Percentiles rank a stretch among this genome's conserved stretches.
phyloP scores from a whole-genome alignment of 2,329 filamentous ascomycete genomes.

The Aspergillus sp. region DNA sequence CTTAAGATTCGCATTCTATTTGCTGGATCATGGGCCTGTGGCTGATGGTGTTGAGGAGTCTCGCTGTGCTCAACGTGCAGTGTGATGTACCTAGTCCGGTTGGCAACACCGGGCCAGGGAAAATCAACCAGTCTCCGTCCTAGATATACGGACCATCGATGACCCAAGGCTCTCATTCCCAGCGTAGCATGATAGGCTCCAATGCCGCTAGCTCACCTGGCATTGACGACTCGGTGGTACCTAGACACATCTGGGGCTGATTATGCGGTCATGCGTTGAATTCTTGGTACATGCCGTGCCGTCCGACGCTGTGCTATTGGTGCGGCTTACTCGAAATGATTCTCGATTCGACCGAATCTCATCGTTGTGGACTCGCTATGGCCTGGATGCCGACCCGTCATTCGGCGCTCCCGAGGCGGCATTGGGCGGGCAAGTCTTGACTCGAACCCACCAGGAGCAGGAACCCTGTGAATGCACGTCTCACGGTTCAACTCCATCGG shows the following conservation, averaged over 20 bases:
- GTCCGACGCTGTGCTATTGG: conserved; percentile 23
- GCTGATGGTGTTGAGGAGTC: neutral
- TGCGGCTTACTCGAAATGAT: conserved; percentile 16
- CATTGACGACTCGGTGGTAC: conserved; percentile 12
- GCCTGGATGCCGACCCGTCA: conserved; percentile 11
- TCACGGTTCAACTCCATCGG: conserved; percentile 16
- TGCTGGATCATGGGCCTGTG: neutral
- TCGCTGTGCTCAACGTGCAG: conserved; percentile 17
- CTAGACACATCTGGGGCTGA: conserved; percentile 17
- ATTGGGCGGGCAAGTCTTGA: conserved; percentile 16
- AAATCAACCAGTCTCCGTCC: conserved; percentile 13
- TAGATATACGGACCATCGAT: conserved; percentile 19
- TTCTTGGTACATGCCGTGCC: conserved; percentile 19
- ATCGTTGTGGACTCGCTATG: conserved; percentile 7
- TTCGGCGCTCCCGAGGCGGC: conserved; percentile 21
- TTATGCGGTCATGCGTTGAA: conserved; percentile 18
- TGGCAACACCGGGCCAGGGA: conserved; percentile 21
- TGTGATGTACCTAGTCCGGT: conserved; percentile 20
- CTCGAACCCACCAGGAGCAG: conserved; percentile 24
- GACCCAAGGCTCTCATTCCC: conserved; percentile 1
- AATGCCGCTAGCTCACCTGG: conserved; percentile 13
- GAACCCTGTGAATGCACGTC: conserved; percentile 19
- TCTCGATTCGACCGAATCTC: conserved; percentile 18
- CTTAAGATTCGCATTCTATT: conserved; percentile 5
- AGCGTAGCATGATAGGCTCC: conserved; percentile 4